Evolutionary conservation across 225 moss, liverwort and hornwort genomes (phyloP).

Genomic region (Asterella californica): DNA sequence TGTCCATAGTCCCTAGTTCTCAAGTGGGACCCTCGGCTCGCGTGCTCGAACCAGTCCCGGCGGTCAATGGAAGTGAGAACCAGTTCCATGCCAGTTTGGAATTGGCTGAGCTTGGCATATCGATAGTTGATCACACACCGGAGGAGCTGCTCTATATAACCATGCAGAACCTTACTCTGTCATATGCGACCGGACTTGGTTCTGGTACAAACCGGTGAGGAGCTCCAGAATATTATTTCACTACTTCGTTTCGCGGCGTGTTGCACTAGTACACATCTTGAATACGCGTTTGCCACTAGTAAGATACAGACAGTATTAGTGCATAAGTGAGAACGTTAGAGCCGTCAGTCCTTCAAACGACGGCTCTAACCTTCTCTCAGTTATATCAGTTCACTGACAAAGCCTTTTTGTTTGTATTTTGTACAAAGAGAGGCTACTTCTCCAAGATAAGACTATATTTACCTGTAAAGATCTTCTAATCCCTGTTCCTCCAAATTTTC

Average conservation of each 20-base stretch:
- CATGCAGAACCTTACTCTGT: constrained; percentile 74
- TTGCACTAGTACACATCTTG: not conserved
- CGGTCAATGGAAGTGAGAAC: constrained; percentile 55
- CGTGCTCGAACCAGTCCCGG: constrained; percentile 29
- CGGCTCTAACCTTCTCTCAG: not conserved
- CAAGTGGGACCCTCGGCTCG: constrained; percentile 38
- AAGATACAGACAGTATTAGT: not conserved
- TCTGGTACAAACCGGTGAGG: constrained; percentile 80
- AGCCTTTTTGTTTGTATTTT: not conserved
- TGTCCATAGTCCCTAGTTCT: constrained; percentile 47
- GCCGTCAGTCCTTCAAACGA: not conserved
- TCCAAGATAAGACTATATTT: not conserved
- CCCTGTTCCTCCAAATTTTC: not conserved
- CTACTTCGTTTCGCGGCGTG: not conserved
- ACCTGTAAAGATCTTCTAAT: not conserved
- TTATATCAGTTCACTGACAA: not conserved
- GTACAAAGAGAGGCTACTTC: not conserved
- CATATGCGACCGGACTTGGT: constrained; percentile 89
- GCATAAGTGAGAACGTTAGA: not conserved
- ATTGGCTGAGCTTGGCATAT: constrained; percentile 85
- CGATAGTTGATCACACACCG: constrained; percentile 90
- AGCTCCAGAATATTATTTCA: not conserved
- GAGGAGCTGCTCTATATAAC: constrained; percentile 96
- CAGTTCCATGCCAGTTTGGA: constrained; percentile 87
- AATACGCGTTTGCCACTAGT: not conserved